Conservation (phyloP, 1,139 yeast genomes). For the Pichia sp. region DNA sequence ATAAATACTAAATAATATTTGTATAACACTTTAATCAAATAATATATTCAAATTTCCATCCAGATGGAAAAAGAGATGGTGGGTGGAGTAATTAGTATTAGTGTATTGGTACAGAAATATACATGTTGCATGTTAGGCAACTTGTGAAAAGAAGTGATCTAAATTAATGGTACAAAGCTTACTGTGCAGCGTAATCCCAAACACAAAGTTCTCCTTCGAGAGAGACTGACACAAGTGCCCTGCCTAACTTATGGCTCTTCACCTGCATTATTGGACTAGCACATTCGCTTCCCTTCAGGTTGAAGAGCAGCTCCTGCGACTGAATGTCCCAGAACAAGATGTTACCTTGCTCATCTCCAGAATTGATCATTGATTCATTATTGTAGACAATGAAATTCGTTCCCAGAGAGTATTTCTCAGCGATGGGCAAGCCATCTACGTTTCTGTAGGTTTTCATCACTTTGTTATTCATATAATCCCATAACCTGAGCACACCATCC, state of each 20-base stretch:
- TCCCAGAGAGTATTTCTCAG: conserved; percentile 45
- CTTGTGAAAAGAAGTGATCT: neutral
- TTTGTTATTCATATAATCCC: conserved; percentile 77
- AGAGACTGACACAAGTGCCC: conserved; percentile 41
- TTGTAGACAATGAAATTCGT: conserved; percentile 40
- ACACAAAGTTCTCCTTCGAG: conserved; percentile 38
- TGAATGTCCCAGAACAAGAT: conserved; percentile 75
- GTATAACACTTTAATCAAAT: neutral
- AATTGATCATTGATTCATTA: conserved; percentile 43
- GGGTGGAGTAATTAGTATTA: no score
- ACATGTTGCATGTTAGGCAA: neutral
- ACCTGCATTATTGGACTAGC: conserved; percentile 41
- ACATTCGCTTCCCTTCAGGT: conserved; percentile 19
- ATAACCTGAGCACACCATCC: conserved; percentile 71
- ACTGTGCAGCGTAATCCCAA: conserved; percentile 30
- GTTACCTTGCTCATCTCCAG: conserved; percentile 63
- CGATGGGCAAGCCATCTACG: conserved; percentile 32
- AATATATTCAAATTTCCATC: neutral
- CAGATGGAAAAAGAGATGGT: neutral
- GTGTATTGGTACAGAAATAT: neutral
- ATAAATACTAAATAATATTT: neutral
- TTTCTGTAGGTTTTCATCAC: conserved; percentile 72
- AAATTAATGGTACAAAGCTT: neutral
- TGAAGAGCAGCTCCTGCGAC: conserved; percentile 39
- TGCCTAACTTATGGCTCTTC: conserved; percentile 38